Evolutionary conservation across 2,329 filamentous ascomycete genomes (phyloP), one percentile per base, ranked within the genome.

Genomic region (Seiridium cupressi): DNA sequence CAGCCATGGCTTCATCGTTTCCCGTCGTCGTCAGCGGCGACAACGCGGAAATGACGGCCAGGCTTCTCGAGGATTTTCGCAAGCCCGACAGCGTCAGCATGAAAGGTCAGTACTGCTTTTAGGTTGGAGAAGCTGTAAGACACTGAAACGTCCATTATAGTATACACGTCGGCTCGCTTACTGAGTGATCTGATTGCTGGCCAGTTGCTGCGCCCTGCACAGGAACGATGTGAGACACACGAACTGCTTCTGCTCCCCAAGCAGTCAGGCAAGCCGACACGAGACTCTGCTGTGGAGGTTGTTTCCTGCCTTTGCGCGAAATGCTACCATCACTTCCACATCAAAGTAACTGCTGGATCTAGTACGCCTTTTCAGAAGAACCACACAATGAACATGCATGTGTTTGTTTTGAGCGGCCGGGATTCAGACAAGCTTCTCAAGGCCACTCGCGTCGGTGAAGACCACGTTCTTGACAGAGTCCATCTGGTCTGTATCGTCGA

Each of bases 301-400:
- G 11, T 71, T 11, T 73, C 71, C 3, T 60, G 64, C 31, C 53
- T 72, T 13, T 73, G 72, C 59, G 60, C 56, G 6, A 60, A 63
- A 10, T 73, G 71, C 32, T 68, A 62, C 7, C 61, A 66, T 51
- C 71, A 73, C 54, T 73, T 72, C 54, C 67, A 72, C 31, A 57
- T 73, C 35, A 65, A 62, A 31, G 62, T 62, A 46, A 61, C 32
- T 6, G 13, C 6, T 51, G 55, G 35, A 8, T 26, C 44, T 10
- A 40, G 9, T n/a, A 13, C n/a, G 10, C 13, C 11, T 18, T 40
- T 49, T 36, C 4, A 36, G 5, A 26, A 10, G 5, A 13, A 44
- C 34, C 55, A 58, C 18, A 26, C 31, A 4, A 31, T 18, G 38
- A 34, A 48, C 4, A 62, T 60, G 11, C 72, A 73, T 55, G 69